phyloP scores from a whole-genome alignment of 2,329 filamentous ascomycete genomes.

The Talaromyces sp. region DNA sequence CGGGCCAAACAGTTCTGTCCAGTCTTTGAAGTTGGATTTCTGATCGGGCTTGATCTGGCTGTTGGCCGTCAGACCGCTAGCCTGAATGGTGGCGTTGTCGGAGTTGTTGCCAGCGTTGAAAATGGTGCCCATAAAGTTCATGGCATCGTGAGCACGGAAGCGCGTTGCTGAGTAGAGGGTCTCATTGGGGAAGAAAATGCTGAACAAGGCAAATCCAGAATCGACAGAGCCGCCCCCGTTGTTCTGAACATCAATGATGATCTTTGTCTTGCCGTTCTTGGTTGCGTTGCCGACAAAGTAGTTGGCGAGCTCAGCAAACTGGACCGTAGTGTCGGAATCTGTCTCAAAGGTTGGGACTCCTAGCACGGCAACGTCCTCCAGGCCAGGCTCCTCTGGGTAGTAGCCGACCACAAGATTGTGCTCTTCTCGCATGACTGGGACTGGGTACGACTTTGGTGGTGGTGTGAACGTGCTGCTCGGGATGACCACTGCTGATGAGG shows the following conservation, averaged over 20 bases:
- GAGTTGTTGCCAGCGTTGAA: constrained; percentile 12
- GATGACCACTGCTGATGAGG: neutral
- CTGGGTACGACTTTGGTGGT: constrained; percentile 8
- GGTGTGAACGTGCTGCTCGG: neutral
- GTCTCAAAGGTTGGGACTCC: constrained; percentile 25
- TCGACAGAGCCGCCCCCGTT: constrained; percentile 56
- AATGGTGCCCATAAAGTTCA: constrained; percentile 32
- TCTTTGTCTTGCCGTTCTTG: constrained; percentile 51
- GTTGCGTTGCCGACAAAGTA: constrained; percentile 25
- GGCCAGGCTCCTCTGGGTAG: constrained; percentile 36
- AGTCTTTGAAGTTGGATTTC: constrained; percentile 34
- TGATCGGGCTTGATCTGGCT: constrained; percentile 19
- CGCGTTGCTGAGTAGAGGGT: constrained; percentile 44
- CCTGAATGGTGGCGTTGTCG: neutral
- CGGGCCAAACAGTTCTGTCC: constrained; percentile 43
- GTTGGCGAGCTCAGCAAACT: constrained; percentile 17
- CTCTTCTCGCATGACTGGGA: constrained; percentile 12
- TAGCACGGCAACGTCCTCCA: constrained; percentile 45
- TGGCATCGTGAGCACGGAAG: constrained; percentile 41
- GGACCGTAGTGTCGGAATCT: neutral
- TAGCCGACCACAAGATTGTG: constrained; percentile 40
- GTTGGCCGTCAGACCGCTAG: neutral
- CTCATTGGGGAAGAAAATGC: constrained; percentile 49
- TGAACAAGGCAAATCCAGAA: constrained; percentile 49
- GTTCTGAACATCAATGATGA: constrained; percentile 60